phyloP scores from a whole-genome alignment of 148 eudicot species.

The Selenicereus undatus region DNA sequence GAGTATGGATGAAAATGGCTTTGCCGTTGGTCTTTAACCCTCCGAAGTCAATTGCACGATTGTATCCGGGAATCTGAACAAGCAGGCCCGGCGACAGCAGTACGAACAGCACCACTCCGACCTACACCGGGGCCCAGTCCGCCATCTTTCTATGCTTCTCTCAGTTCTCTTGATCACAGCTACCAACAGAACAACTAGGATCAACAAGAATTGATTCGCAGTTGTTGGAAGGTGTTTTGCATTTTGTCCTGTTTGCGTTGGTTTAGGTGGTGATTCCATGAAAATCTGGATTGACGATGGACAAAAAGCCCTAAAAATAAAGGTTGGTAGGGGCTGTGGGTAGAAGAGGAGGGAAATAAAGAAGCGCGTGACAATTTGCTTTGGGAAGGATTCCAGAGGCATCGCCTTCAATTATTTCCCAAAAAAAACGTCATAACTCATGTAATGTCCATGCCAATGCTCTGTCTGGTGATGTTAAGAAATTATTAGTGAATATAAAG shows the following conservation, averaged over 20 bases:
- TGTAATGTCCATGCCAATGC: no score
- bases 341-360: neutral
- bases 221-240: neutral
- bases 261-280: neutral
- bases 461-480: neutral
- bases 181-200: neutral
- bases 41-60: slow-evolving; percentile 42
- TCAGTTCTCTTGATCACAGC: no score
- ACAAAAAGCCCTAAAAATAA: neutral
- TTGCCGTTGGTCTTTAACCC: slow-evolving; percentile 53
- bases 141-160: slow-evolving; percentile 26
- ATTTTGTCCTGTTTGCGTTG: neutral
- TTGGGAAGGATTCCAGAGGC: neutral
- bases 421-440: no score
- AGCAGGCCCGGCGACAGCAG: slow-evolving; percentile 49
- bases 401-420: no score
- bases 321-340: neutral
- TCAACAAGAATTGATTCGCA: neutral
- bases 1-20: slow-evolving; percentile 42
- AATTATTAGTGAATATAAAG: neutral
- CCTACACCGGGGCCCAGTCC: slow-evolving; percentile 63
- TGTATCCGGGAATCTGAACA: slow-evolving; percentile 50
- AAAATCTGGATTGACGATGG: neutral
- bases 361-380: neutral
- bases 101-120: slow-evolving; percentile 59